phyloP scores from a whole-genome alignment of 2,329 filamentous ascomycete genomes.

The Coniochaeta sp. region DNA sequence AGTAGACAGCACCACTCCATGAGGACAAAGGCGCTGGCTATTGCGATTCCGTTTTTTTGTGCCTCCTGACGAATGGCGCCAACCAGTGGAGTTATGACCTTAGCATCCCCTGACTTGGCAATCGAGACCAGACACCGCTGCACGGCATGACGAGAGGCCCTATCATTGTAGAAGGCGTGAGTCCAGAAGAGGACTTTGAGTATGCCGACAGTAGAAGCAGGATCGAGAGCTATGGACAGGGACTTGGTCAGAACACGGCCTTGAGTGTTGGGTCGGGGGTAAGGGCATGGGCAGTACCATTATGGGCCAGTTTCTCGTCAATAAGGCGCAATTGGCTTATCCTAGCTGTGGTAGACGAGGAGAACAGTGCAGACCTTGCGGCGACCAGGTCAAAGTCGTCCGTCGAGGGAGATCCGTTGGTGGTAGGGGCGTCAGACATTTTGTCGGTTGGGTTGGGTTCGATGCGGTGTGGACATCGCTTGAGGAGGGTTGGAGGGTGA shows the following conservation, averaged over 20 bases:
- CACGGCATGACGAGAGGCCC: conserved; percentile 73
- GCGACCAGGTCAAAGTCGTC: conserved; percentile 41
- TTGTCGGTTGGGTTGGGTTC: conserved; percentile 25
- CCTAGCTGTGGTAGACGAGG: conserved; percentile 54
- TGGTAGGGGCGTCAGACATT: conserved; percentile 42
- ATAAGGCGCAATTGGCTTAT: conserved; percentile 47
- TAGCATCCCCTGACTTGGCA: conserved; percentile 45
- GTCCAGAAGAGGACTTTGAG: conserved; percentile 77
- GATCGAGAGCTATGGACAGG: conserved; percentile 33
- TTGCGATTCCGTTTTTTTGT: conserved; percentile 68
- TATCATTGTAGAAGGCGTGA: conserved; percentile 80
- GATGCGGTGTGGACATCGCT: conserved; percentile 25
- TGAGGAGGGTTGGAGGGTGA: not conserved
- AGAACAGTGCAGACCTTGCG: conserved; percentile 44
- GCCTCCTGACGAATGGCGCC: conserved; percentile 64
- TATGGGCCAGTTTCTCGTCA: conserved; percentile 48
- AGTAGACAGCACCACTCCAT: conserved; percentile 84
- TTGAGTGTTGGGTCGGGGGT: conserved; percentile 5
- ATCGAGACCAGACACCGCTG: conserved; percentile 71
- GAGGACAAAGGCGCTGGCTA: conserved; percentile 77
- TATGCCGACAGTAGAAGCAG: conserved; percentile 44
- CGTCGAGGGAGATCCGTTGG: conserved; percentile 28
- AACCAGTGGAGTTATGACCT: conserved; percentile 58
- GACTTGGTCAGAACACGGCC: conserved; percentile 2
- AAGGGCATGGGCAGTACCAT: conserved; percentile 34